phyloP scores from a whole-genome alignment of 2,329 filamentous ascomycete genomes.

The Aspergillus costaricaensis region DNA sequence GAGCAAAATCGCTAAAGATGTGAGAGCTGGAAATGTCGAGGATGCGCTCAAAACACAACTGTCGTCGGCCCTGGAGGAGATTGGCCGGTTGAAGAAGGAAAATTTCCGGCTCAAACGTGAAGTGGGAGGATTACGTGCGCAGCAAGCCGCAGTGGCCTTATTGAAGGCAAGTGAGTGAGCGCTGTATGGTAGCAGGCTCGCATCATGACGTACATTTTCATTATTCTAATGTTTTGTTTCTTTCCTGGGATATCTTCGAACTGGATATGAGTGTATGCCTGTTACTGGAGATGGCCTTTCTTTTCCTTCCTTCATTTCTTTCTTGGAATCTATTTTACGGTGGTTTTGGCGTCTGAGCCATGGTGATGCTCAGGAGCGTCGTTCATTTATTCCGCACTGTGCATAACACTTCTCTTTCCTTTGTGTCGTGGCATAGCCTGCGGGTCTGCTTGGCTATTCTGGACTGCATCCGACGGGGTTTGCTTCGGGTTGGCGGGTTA shows the following conservation, averaged over 20 bases:
- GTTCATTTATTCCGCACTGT: constrained; percentile 9
- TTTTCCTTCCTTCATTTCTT: constrained; percentile 13
- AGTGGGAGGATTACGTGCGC: constrained; percentile 67
- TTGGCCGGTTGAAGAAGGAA: constrained; percentile 76
- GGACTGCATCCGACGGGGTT: constrained; percentile 11
- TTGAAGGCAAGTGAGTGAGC: constrained; percentile 34
- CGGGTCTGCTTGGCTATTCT: constrained; percentile 12
- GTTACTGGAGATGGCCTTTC: constrained; percentile 16
- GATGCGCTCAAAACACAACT: constrained; percentile 73
- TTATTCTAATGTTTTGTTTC: background rate
- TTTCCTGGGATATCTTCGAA: constrained; percentile 7
- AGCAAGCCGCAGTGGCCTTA: constrained; percentile 39
- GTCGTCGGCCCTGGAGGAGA: constrained; percentile 75
- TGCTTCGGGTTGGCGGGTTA: constrained; percentile 6
- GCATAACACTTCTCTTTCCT: background rate
- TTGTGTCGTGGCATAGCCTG: constrained; percentile 1
- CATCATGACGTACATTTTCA: background rate
- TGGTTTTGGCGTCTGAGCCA: constrained; percentile 16
- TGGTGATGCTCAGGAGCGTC: constrained; percentile 14
- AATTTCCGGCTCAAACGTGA: constrained; percentile 81
- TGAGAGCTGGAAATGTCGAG: constrained; percentile 74
- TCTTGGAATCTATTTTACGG: constrained; percentile 1
- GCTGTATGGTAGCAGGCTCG: background rate
- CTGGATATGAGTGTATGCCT: constrained; percentile 23
- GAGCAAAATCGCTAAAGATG: constrained; percentile 74